Evolutionary conservation across 2,329 filamentous ascomycete species (phyloP).

Genomic region (Microdochium trichocladiopsis): DNA sequence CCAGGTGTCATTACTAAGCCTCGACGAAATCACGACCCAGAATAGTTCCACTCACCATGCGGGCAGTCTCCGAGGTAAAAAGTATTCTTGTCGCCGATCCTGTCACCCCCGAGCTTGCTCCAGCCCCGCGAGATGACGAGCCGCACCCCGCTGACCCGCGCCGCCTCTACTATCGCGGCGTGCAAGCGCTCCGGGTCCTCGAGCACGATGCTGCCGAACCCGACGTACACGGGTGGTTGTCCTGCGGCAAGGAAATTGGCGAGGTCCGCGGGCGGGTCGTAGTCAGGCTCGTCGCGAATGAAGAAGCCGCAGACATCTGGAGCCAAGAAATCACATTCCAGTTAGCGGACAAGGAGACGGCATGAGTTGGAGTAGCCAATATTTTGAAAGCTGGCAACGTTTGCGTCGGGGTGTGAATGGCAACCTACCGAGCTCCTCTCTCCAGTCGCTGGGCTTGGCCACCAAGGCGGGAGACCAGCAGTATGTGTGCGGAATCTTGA

Average conservation of each 20-base stretch:
- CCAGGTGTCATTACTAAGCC: background rate
- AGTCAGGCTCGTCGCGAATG: conserved; percentile 62
- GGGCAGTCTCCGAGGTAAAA: conserved; percentile 47
- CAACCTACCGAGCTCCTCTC: conserved; percentile 30
- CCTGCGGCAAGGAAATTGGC: conserved; percentile 60
- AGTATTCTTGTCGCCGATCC: conserved; percentile 15
- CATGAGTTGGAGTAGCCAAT: conserved; percentile 39
- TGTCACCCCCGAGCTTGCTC: conserved; percentile 11
- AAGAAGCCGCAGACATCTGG: conserved; percentile 62
- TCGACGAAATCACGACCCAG: background rate
- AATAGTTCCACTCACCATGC: conserved; percentile 19
- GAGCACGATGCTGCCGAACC: conserved; percentile 77
- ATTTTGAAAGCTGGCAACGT: background rate
- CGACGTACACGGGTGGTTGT: conserved; percentile 71
- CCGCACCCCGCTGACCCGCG: conserved; percentile 31
- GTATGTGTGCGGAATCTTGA: conserved; percentile 76
- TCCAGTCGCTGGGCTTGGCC: conserved; percentile 75
- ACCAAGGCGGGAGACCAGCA: conserved; percentile 81
- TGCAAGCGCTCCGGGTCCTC: conserved; percentile 36
- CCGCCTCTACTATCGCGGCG: conserved; percentile 29
- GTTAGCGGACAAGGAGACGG: background rate
- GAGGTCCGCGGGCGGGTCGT: conserved; percentile 58
- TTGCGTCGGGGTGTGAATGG: background rate
- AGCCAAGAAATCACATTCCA: background rate
- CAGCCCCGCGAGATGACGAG: conserved; percentile 39